Base-by-base conservation (phyloP, 768 basidiomycete species). In the Mycena alexandri region DNA sequence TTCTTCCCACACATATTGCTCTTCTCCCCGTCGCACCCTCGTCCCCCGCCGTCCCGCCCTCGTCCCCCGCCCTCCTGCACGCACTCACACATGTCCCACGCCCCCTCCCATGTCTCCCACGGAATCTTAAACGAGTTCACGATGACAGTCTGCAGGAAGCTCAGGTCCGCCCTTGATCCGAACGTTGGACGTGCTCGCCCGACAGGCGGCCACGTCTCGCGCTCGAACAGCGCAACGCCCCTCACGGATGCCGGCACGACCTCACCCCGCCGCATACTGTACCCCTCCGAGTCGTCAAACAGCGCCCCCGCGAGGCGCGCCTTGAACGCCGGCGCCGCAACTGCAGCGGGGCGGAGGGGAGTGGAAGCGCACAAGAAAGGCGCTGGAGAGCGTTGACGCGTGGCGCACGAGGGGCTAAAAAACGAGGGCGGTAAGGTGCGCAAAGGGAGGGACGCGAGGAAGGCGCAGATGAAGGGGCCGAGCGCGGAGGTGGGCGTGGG, bases 121-220 rank as follows among this genome's bases (percentile, higher is more conserved):
- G 34, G 68, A 10, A 65, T 75, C 50, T 89, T 88, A 42, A 94
- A 81, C 6, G 93, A 90, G 75, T 95, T 94, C 10, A 95, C 87
- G 71, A 97, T 91, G 10, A 96, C 95, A 0, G 93, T 92, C 58
- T 94, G 80, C 47, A 97, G 80, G 78, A 92, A 95, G 72, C 93
- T 92, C 54, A 97, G 80, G 73, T 96, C 94, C 3, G 91, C 85
- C n/a, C n/a, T n/a, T n/a, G n/a, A n/a, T n/a, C n/a, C n/a, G n/a
- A n/a, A n/a, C n/a, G n/a, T n/a, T n/a, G n/a, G n/a, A n/a, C n/a
- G n/a, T n/a, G n/a, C n/a, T n/a, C n/a, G n/a, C 7, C 93, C 93
- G 19, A 92, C 90, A 14, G 95, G 95, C 0, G 95, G 95, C 95
- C 95, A 97, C 6, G 84, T 87, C 55, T 89, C 88, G 41, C 90